These are phyloP conservation scores for Candida easanensis DNA, from an alignment of 805 yeast species.

Conservation along the genomic window DNA sequence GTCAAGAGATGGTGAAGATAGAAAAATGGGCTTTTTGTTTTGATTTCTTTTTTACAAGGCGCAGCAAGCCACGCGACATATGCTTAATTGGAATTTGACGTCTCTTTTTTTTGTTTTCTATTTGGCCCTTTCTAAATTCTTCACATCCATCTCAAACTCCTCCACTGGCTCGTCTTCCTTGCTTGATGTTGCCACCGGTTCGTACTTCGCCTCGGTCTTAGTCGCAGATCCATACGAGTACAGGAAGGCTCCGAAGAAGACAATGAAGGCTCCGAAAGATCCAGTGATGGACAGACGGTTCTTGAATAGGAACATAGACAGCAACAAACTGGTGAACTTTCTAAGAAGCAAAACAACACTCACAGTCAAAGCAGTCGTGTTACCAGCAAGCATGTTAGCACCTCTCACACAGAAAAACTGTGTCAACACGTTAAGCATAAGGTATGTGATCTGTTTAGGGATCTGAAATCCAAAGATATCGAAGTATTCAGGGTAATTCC, in stretches of 20 bases:
- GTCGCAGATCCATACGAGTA: constrained; percentile 35
- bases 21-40: too few species aligned
- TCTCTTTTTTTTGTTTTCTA: too few species aligned
- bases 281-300: constrained; percentile 39
- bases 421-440: constrained; percentile 45
- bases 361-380: constrained; percentile 59
- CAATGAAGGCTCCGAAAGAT: constrained; percentile 46
- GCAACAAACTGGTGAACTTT: constrained; percentile 55
- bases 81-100: too few species aligned
- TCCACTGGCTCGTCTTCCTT: background rate
- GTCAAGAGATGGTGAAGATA: too few species aligned
- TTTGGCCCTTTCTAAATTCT: too few species aligned
- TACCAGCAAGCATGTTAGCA: constrained; percentile 59
- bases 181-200: background rate
- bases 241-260: constrained; percentile 53
- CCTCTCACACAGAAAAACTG: constrained; percentile 66
- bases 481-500: constrained; percentile 21
- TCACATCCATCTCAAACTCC: background rate
- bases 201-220: background rate
- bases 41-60: constrained; percentile 6
- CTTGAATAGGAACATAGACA: constrained; percentile 54
- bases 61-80: too few species aligned
- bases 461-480: constrained; percentile 20
- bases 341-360: constrained; percentile 59
- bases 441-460: constrained; percentile 28